A percentile compares a stretch with the other conserved stretches of the same genome.
phyloP scores from a whole-genome alignment of 129 eudicot genomes.

The Saposhnikovia divaricata region DNA sequence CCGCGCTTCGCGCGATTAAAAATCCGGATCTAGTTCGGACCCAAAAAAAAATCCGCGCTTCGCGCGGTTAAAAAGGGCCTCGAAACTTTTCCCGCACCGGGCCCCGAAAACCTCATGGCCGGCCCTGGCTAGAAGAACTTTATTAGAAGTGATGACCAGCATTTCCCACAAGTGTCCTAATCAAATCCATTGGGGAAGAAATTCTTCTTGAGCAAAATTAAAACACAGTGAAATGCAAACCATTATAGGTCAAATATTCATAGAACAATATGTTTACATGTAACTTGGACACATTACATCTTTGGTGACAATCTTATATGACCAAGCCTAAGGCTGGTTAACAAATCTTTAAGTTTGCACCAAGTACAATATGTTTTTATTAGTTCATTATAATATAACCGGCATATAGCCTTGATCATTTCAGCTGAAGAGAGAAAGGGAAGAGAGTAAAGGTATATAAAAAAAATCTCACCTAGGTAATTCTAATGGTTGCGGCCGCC shows the following conservation, averaged over 20 bases:
- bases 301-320: neutral
- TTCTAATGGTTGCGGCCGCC: neutral
- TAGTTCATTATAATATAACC: neutral
- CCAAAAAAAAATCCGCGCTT: too few relatives aligned
- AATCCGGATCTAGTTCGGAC: too few relatives aligned
- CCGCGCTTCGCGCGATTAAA: too few relatives aligned
- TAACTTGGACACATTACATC: neutral
- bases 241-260: neutral
- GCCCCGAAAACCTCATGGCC: too few relatives aligned
- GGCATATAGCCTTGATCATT: neutral
- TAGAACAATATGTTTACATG: neutral
- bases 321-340: constrained; percentile 1
- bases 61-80: too few relatives aligned
- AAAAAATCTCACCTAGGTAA: neutral
- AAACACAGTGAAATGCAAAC: neutral
- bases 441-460: neutral
- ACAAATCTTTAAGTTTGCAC: neutral
- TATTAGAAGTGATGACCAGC: neutral
- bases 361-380: neutral
- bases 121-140: neutral
- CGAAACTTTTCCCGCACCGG: too few relatives aligned
- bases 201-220: neutral
- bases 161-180: neutral
- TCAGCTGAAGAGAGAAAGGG: neutral
- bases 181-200: neutral